These are phyloP conservation scores for Candida rishiriensis DNA, from an alignment of 805 yeast genomes.

Conservation along the genomic window DNA sequence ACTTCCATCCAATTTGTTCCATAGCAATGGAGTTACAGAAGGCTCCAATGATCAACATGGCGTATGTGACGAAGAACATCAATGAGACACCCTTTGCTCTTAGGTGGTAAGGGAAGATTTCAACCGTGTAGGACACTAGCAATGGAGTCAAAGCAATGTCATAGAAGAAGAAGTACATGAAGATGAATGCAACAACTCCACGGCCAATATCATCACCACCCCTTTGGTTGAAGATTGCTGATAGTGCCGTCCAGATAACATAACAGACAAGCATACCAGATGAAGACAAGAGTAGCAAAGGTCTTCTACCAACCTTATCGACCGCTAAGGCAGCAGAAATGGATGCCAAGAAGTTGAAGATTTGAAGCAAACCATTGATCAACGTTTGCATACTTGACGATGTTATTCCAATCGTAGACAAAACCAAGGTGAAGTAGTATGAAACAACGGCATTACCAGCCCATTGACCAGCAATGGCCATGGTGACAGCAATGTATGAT, in stretches of 20 bases:
- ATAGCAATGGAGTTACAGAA: slow-evolving; percentile 34
- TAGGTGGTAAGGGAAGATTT: slow-evolving; percentile 53
- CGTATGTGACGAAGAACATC: slow-evolving; percentile 10
- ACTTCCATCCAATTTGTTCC: slow-evolving; percentile 35
- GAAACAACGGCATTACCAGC: slow-evolving; percentile 46
- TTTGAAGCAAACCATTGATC: slow-evolving; percentile 47
- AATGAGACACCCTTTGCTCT: slow-evolving; percentile 60
- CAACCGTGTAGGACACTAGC: slow-evolving; percentile 38
- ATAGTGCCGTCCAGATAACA: slow-evolving; percentile 41
- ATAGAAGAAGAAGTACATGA: slow-evolving; percentile 34
- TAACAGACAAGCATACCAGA: slow-evolving; percentile 36
- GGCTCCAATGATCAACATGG: slow-evolving; percentile 18
- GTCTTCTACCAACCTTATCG: slow-evolving; percentile 34
- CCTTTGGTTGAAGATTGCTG: slow-evolving; percentile 32
- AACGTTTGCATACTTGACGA: slow-evolving; percentile 40
- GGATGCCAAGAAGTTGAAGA: slow-evolving; percentile 39
- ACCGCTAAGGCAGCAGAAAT: slow-evolving; percentile 28
- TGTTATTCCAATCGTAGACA: slow-evolving; percentile 50
- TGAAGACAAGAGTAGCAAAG: slow-evolving; percentile 31
- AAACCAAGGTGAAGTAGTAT: slow-evolving; percentile 42
- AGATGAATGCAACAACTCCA: slow-evolving; percentile 19
- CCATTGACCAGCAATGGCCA: slow-evolving; percentile 34
- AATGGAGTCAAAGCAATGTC: slow-evolving; percentile 44
- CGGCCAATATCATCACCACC: slow-evolving; percentile 19
- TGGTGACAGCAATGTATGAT: slow-evolving; percentile 27